Base-by-base conservation (phyloP, 2,329 filamentous ascomycete species). In the Paramyrothecium roridum region DNA sequence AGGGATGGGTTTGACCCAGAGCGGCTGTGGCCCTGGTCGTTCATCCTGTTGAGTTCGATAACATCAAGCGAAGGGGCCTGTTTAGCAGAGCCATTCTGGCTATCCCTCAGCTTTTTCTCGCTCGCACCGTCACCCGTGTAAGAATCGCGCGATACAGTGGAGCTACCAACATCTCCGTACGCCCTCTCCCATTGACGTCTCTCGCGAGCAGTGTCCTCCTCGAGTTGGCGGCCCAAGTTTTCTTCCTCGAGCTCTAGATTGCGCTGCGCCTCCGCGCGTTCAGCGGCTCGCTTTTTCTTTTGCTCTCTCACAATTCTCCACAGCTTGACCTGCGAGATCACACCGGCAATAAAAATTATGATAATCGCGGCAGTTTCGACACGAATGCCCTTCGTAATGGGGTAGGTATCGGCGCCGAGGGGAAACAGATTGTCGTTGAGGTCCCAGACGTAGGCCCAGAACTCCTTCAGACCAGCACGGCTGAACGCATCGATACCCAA, bases 401-500 rank as follows among this genome's bases (percentile, higher is more conserved):
- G 93, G 67, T 96, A 98, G 0, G 89, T 91, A 50, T 80, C 78
- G 1, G 89, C 88, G 40, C 84, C 82, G 2, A 91, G 74, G 0
- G 93, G 93, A 65, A 98, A 98, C 1, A 92, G 76, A 52, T 89
- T 80, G 46, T 85, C 77, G 69, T 97, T 97, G 43, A 98, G 73
- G 48, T 76, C 77, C 93, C 93, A 98, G 40, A 96, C 80, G 69
- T 96, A 98, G 7, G 91, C 82, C 93, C 93, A 98, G 63, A 97
- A 97, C 70, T 98, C 93, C 70, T 96, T 97, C 63, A 96, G 76
- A 0, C 93, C 93, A n/a, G 92, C 91, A 59, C 86, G 80, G 65
- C 87, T 93, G 64, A 93, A 96, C 71, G 91, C 96, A 69, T 98
- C 93, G 56, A 98, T 89, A 2, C 93, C 93, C 2, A 98, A 73